phyloP scores from a whole-genome alignment of 306 rosid species.

The Sphenostylis stenocarpa region DNA sequence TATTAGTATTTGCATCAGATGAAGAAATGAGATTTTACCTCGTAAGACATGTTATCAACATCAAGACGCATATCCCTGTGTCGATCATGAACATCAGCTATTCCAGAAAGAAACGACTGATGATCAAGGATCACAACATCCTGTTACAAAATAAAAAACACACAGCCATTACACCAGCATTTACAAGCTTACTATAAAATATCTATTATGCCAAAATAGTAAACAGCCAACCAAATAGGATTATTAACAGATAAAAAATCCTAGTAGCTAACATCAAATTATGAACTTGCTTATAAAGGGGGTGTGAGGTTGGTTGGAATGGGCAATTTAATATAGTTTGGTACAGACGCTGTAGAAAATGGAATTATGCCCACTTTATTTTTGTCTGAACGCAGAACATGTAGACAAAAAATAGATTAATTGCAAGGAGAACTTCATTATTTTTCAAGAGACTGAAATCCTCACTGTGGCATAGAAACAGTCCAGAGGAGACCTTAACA shows the following conservation, averaged over 20 bases:
- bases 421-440: not conserved
- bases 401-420: not conserved
- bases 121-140: constrained; percentile 91
- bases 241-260: not conserved
- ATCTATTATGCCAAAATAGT: not conserved
- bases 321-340: not conserved
- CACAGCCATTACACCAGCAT: constrained; percentile 13
- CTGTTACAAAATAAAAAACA: constrained; percentile 47
- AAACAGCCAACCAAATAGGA: not conserved
- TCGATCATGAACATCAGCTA: constrained; percentile 77
- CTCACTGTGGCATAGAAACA: not conserved
- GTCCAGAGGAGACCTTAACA: not conserved
- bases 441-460: not conserved
- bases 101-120: constrained; percentile 68
- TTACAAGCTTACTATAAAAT: not conserved
- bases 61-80: constrained; percentile 92
- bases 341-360: not conserved
- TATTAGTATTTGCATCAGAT: not conserved
- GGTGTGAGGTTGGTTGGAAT: not conserved
- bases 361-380: not conserved
- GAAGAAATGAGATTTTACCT: constrained; percentile 49
- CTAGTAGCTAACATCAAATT: not conserved
- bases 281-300: not conserved
- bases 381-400: not conserved
- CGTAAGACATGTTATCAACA: constrained; percentile 89